Conservation (phyloP, 129 eudicot genomes). For the Ambrosia artemisiifolia region DNA sequence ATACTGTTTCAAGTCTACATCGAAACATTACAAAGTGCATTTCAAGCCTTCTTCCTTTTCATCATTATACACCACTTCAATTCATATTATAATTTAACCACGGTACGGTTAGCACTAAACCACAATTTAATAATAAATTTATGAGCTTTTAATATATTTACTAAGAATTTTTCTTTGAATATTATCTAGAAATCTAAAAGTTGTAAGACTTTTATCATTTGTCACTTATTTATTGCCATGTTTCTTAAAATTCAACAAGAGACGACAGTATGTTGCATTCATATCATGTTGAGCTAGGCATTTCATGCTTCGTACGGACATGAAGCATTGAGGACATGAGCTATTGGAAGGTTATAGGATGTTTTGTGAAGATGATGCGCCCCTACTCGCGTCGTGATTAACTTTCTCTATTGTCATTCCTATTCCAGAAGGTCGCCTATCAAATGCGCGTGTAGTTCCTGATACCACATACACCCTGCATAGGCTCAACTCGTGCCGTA, state of each 20-base stretch:
- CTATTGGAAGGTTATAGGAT: neutral
- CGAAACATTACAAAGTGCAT: constrained; percentile 18
- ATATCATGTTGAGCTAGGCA: neutral
- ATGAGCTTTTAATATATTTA: neutral
- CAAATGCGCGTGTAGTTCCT: constrained; percentile 61
- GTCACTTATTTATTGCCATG: neutral
- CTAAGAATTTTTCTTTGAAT: neutral
- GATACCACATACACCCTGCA: constrained; percentile 69
- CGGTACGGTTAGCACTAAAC: neutral
- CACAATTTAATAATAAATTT: neutral
- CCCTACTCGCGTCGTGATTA: neutral
- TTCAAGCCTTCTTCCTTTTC: constrained; percentile 14
- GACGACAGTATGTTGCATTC: neutral
- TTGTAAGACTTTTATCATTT: neutral
- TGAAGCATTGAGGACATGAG: neutral
- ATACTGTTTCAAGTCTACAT: neutral
- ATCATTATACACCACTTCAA: constrained; percentile 19
- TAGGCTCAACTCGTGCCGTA: constrained; percentile 54
- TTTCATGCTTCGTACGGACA: neutral
- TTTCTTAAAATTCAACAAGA: neutral
- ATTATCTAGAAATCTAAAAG: too few relatives aligned
- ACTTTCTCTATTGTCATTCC: neutral
- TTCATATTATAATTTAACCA: neutral
- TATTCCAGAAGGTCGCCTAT: constrained; percentile 54
- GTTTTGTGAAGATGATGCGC: constrained; percentile 20